Base-by-base conservation (phyloP, 768 basidiomycete species). In the Imleria badia region DNA sequence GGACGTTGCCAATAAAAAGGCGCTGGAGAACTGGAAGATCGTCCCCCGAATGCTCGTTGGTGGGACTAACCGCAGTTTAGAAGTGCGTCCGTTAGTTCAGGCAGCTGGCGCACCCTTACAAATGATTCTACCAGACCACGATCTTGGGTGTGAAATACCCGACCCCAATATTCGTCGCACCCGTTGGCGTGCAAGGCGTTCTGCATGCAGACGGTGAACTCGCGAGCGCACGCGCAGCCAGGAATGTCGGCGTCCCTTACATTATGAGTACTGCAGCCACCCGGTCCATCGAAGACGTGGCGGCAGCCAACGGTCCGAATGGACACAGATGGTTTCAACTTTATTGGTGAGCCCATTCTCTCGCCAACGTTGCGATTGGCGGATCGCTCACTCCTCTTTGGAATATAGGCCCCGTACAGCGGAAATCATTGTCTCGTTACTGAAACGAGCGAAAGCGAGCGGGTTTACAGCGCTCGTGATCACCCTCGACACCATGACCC, bases 321-420 rank as follows among this genome's bases (percentile, higher is more conserved):
- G 82, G 85, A 0, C 76, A 80, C 31, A 76, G 90, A 33, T 92
- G 89, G 89, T 92, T 81, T 67, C 91, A 93, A 66, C 78, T 92
- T 1, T 92, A 93, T 67, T 89, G 89, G 87, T 86, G 47, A 54
- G 73, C 61, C 6, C 8, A 1, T 20, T 49, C 26, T 30, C 26
- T 35, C n/a, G 10, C 30, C n/a, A 20, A 29, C 10, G 8, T 40
- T 14, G 3, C 30, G n/a, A 42, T 36, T 31, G 36, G 19, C 42
- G 23, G 23, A 12, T 13, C 31, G 48, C 40, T 38, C 12, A 53
- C 31, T 14, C 12, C 11, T 31, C 9, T 33, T 38, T n/a, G n/a
- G n/a, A n/a, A n/a, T n/a, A n/a, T n/a, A 89, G 88, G 88, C 89
- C 89, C 2, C 72, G 72, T 13, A 71, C 76, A 9, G 66, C 85